These are phyloP conservation scores for Blastobotrys chiropterorum DNA, from an alignment of 805 yeast genomes.

Conservation along the genomic window DNA sequence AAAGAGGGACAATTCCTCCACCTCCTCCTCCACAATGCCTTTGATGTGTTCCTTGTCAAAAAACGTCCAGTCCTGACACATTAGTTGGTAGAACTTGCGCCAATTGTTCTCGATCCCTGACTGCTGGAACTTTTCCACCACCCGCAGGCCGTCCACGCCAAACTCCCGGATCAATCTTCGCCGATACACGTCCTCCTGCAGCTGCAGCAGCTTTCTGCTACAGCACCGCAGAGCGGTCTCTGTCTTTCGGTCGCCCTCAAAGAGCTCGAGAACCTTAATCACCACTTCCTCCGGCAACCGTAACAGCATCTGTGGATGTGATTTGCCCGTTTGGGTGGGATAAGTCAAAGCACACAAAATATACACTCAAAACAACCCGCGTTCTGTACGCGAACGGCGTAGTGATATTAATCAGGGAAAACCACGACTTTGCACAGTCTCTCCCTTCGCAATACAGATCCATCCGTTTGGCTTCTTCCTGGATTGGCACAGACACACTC, in stretches of 20 bases:
- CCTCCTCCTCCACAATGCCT: not conserved
- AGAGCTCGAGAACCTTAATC: not conserved
- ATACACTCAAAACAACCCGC: too few species aligned
- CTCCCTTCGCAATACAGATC: too few species aligned
- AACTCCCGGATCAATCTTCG: not conserved
- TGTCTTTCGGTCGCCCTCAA: not conserved
- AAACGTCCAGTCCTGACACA: slow-evolving; percentile 1
- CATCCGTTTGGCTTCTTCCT: too few species aligned
- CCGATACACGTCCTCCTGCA: not conserved
- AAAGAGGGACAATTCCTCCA: not conserved
- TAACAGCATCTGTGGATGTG: not conserved
- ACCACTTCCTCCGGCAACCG: not conserved
- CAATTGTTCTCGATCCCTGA: not conserved
- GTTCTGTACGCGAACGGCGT: too few species aligned
- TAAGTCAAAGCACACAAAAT: too few species aligned
- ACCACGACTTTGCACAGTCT: too few species aligned
- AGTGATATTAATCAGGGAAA: too few species aligned
- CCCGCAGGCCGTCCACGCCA: not conserved
- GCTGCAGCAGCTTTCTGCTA: not conserved
- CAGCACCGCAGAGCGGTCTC: not conserved
- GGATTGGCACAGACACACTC: too few species aligned
- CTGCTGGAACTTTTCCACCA: not conserved
- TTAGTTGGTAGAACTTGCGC: not conserved
- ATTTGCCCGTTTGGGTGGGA: not conserved
- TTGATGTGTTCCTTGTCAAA: not conserved